phyloP scores from a whole-genome alignment of 2,329 filamentous ascomycete species.

The Ambrosiella cleistominuta region DNA sequence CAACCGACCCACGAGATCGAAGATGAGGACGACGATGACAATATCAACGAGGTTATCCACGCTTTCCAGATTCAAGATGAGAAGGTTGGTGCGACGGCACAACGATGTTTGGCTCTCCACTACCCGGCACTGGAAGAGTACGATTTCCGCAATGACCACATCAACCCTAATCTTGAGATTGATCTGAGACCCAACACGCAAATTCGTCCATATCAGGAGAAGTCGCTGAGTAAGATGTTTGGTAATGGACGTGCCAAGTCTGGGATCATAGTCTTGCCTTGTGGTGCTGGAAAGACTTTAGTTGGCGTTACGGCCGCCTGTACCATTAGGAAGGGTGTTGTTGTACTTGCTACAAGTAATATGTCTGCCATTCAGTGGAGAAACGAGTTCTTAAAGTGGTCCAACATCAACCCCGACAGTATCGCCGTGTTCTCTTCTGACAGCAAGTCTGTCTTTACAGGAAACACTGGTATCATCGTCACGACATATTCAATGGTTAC shows the following conservation, averaged over 20 bases:
- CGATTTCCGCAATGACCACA: slow-evolving; percentile 81
- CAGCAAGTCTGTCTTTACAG: slow-evolving; percentile 69
- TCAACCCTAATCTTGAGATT: slow-evolving; percentile 83
- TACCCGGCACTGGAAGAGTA: slow-evolving; percentile 91
- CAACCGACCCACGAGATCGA: slow-evolving; percentile 5
- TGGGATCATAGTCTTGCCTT: slow-evolving; percentile 91
- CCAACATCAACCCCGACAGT: slow-evolving; percentile 80
- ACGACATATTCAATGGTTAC: slow-evolving; percentile 99
- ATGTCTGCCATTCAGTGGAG: slow-evolving; percentile 98
- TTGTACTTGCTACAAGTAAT: slow-evolving; percentile 87
- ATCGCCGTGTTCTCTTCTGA: slow-evolving; percentile 92
- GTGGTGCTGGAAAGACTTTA: slow-evolving; percentile 89
- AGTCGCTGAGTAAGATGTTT: slow-evolving; percentile 98
- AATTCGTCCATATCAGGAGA: slow-evolving; percentile 91
- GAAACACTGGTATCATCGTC: slow-evolving; percentile 88
- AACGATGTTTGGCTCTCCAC: slow-evolving; percentile 71
- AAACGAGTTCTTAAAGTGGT: slow-evolving; percentile 95
- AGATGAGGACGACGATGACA: slow-evolving; percentile 81
- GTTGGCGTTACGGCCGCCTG: slow-evolving; percentile 97
- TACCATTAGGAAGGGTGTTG: slow-evolving; percentile 90
- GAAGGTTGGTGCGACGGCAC: slow-evolving; percentile 71
- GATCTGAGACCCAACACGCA: slow-evolving; percentile 77
- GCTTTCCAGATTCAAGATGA: slow-evolving; percentile 78
- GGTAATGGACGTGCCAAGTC: slow-evolving; percentile 94
- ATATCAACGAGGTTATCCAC: slow-evolving; percentile 74